These are phyloP conservation scores for Alectoria sarmentosa DNA, from an alignment of 495 filamentous ascomycete genomes.

Conservation along the genomic window DNA sequence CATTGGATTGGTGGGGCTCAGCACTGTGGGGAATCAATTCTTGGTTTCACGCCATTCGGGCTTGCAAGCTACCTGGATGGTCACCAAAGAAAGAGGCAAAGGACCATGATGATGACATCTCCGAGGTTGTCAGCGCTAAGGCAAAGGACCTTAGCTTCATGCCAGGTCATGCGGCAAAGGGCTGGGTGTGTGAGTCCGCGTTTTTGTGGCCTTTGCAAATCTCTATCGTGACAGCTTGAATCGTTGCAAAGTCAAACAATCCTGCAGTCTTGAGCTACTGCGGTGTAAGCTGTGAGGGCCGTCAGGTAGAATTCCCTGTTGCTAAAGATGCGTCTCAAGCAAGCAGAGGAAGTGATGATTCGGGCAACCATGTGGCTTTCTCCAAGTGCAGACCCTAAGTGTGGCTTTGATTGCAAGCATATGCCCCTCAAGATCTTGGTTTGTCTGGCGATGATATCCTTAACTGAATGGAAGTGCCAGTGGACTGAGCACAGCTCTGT, in stretches of 20 bases:
- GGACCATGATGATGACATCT: slow-evolving; percentile 24
- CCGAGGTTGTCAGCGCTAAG: slow-evolving; percentile 37
- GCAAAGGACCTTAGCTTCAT: slow-evolving; percentile 34
- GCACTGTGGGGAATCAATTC: slow-evolving; percentile 52
- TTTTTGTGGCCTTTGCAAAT: not conserved
- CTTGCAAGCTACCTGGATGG: slow-evolving; percentile 53
- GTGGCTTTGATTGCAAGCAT: not conserved
- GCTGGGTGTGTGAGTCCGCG: slow-evolving; percentile 25
- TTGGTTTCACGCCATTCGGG: slow-evolving; percentile 43
- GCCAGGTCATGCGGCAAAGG: slow-evolving; percentile 33
- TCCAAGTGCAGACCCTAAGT: not conserved
- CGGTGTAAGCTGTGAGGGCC: not conserved
- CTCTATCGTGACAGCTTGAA: not conserved
- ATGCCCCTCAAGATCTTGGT: not conserved
- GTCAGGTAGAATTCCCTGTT: not conserved
- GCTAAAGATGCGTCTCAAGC: not conserved
- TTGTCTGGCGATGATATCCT: not conserved
- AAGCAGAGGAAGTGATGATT: not conserved
- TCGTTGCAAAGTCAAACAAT: not conserved
- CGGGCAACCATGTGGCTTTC: not conserved
- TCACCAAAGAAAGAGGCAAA: slow-evolving; percentile 34
- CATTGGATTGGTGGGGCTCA: slow-evolving; percentile 31
- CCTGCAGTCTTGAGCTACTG: not conserved
- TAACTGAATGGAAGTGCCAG: not conserved
- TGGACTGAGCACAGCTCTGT: not conserved